Base-by-base conservation (phyloP, 1,284 basidiomycete genomes). In the Vanrija sp. region DNA sequence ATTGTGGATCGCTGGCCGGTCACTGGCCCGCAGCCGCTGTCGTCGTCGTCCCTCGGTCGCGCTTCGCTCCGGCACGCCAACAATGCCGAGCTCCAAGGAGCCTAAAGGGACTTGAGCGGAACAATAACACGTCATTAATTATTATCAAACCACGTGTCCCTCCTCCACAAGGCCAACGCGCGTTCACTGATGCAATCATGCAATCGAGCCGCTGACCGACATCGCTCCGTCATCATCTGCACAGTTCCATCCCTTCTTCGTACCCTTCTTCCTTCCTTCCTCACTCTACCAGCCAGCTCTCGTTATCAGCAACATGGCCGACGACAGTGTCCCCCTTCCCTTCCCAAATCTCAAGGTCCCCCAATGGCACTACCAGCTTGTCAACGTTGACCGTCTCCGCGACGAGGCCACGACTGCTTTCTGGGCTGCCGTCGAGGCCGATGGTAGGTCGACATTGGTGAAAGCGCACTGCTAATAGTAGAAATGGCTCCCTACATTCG, bases 261-360 rank as follows among this genome's bases (percentile, higher is more conserved):
- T 8, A 3, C 28, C 28, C 34, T 34, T 4, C 28, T 8, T 28
- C 28, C 28, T 34, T 34, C 5, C 34, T 14, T 34, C 12, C 18
- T 38, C 34, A 23, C 2, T 23, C 8, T 16, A 8, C 15, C 3
- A 8, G 3, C 15, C 23, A 42, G 4, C 23, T 3, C 15, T 45
- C 46, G 7, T 38, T 19, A n/a, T 21, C 51, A 38, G 26, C 48
- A 68, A 61, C 64, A 92, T 92, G 90, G 83, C 88, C 50, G 89
- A 92, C 78, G 91, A 94, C 65, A 67, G 70, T 43, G 79, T 85
- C 25, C 84, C 91, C 2, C 81, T 89, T 29, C 89, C 90, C 0
- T 88, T 89, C 63, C 92, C 92, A 14, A 92, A 95, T 72, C 84
- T 93, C 54, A 79, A 81, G 19, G 82, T 93, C 21, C 82, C 90